Evolutionary conservation across 768 basidiomycete genomes (phyloP), one percentile per base, ranked within the genome.

Genomic region (Suillus weaverae): DNA sequence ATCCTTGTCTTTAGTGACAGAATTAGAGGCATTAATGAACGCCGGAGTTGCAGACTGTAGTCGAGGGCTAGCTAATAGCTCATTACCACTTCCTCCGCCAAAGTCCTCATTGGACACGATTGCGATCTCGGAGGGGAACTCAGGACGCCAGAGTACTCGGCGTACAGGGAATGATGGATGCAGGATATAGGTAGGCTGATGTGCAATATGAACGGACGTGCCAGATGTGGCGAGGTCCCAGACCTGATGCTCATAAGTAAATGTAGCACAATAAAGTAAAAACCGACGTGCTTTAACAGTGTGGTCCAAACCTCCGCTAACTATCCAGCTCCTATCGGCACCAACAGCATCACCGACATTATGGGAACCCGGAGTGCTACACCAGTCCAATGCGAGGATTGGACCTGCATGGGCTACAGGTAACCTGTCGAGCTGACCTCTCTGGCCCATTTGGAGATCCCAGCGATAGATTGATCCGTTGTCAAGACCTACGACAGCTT

Each of bases 381-480:
- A 84, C 92, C 92, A 94, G 67, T 92, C 91, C 26, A 94, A 76
- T 3, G 90, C 78, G 3, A 91, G 85, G 13, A 94, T 86, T 8
- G 91, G 83, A 0, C 86, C 86, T 8, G 84, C 81, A 76, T 94
- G 92, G 0, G 92, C 92, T 7, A 92, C 85, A 7, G 86, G 83
- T 22, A 94, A 77, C 26, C 88, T 85, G 71, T 92, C 92, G 0
- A 92, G 79, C 57, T 85, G 83, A 5, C 91, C 90, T 7, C 87
- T 84, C 68, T 90, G 89, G 5, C 90, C 90, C 85, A 89, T 88
- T 69, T 86, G 84, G 61, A 94, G 78, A 70, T 94, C 92, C 90
- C 92, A 94, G 65, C 90, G 81, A 69, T 88, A 88, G 43, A 92
- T 85, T 60, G 82, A 87, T 4, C 89, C 89, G 66, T 89, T 90